Evolutionary conservation across 352 stramenopile species (phyloP).

Genomic region (Phytophthora quininea): DNA sequence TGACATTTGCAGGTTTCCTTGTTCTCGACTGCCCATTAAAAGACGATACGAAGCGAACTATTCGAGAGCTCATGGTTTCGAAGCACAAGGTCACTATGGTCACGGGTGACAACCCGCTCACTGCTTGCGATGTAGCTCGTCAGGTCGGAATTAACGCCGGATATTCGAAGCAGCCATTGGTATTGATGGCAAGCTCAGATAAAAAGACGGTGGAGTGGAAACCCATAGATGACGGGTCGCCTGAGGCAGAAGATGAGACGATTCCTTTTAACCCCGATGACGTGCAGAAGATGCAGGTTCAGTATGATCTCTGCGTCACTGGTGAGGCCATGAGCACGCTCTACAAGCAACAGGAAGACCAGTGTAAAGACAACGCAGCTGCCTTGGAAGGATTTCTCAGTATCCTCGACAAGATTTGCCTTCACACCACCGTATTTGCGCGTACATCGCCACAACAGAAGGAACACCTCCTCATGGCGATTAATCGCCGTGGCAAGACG

Average conservation of each 20-base stretch:
- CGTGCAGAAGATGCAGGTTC: constrained; percentile 61
- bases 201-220: constrained; percentile 75
- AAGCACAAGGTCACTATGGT: constrained; percentile 97
- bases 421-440: constrained; percentile 93
- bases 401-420: constrained; percentile 70
- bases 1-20: constrained; percentile 97
- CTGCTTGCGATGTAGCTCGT: constrained; percentile 96
- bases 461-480: constrained; percentile 94
- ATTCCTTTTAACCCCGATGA: constrained; percentile 63
- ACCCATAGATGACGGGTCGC: constrained; percentile 72
- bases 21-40: constrained; percentile 92
- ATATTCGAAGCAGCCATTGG: constrained; percentile 70
- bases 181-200: constrained; percentile 60
- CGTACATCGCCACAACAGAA: constrained; percentile 97
- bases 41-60: constrained; percentile 95
- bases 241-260: constrained; percentile 92
- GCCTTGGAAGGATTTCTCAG: constrained; percentile 69
- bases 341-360: constrained; percentile 36
- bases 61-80: constrained; percentile 92
- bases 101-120: constrained; percentile 98
- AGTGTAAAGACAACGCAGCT: constrained; percentile 25
- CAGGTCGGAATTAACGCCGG: constrained; percentile 96
- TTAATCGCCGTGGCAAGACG: constrained; percentile 91
- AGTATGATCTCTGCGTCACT: constrained; percentile 88
- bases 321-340: constrained; percentile 65